phyloP scores from a whole-genome alignment of 495 filamentous ascomycete genomes.

The Xylaria longipes region DNA sequence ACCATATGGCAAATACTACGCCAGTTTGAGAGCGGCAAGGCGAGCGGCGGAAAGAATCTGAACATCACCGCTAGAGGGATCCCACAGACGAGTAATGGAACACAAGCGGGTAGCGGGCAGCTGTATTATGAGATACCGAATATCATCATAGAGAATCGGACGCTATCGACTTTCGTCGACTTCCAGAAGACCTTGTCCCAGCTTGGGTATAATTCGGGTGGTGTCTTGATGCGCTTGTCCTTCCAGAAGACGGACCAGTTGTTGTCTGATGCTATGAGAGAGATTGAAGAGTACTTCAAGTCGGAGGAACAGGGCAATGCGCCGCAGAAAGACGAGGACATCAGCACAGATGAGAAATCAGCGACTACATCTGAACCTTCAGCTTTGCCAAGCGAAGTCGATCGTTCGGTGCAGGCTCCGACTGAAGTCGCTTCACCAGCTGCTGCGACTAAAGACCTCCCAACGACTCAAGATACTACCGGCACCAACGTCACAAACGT shows the following conservation, averaged over 20 bases:
- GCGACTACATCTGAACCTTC: conserved; percentile 25
- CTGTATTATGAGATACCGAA: conserved; percentile 86
- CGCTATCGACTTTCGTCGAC: conserved; percentile 75
- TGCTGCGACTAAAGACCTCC: conserved; percentile 21
- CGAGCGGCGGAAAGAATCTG: conserved; percentile 59
- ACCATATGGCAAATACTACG: conserved; percentile 87
- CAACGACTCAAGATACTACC: conserved; percentile 20
- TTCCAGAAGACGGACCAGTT: conserved; percentile 79
- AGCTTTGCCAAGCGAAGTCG: conserved; percentile 24
- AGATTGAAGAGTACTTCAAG: conserved; percentile 76
- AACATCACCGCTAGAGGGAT: conserved; percentile 84
- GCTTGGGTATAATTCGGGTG: conserved; percentile 84
- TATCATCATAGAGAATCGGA: conserved; percentile 79
- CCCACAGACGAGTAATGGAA: conserved; percentile 60
- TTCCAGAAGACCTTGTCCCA: conserved; percentile 88
- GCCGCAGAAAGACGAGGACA: conserved; percentile 14
- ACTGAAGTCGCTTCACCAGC: conserved; percentile 10
- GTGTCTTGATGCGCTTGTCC: conserved; percentile 73
- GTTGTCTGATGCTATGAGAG: conserved; percentile 81
- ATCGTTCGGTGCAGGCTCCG: conserved; percentile 15
- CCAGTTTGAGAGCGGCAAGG: conserved; percentile 78
- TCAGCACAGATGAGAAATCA: conserved; percentile 17
- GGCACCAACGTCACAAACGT: conserved; percentile 39
- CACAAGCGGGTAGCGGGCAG: conserved; percentile 67
- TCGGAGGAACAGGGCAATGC: conserved; percentile 42